A percentile compares a stretch with the other conserved stretches of the same genome.
Evolutionary conservation across 1,139 yeast species (phyloP).

Genomic region (Yamadazyma membranifaciens): DNA sequence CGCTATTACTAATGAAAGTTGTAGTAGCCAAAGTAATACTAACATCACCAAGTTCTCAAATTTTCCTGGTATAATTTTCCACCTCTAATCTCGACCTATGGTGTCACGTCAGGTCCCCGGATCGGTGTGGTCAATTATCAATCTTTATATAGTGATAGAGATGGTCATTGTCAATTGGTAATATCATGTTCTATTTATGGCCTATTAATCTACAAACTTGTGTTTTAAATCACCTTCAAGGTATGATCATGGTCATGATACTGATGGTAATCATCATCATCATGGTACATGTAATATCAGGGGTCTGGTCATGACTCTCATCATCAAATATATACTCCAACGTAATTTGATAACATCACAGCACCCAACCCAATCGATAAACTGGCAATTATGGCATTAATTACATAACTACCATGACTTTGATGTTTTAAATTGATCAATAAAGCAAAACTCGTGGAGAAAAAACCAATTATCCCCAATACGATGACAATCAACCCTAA

Average conservation of each 20-base stretch:
- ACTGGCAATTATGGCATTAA: conserved; percentile 37
- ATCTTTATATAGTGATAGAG: too few relatives aligned
- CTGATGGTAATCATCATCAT: too few relatives aligned
- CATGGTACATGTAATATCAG: too few relatives aligned
- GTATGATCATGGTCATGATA: too few relatives aligned
- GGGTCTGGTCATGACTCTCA: background rate
- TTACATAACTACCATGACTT: conserved; percentile 25
- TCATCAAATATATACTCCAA: conserved; percentile 41
- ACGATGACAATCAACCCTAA: conserved; percentile 19
- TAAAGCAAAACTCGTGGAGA: conserved; percentile 35
- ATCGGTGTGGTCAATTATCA: too few relatives aligned
- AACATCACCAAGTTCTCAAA: conserved; percentile 4
- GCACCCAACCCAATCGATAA: conserved; percentile 39
- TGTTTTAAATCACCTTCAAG: too few relatives aligned
- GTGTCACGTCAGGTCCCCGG: too few relatives aligned
- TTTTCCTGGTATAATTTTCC: background rate
- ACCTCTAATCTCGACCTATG: background rate
- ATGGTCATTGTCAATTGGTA: too few relatives aligned
- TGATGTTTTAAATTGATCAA: conserved; percentile 36
- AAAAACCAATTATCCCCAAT: conserved; percentile 32
- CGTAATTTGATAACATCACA: conserved; percentile 39
- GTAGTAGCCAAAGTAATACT: conserved; percentile 4
- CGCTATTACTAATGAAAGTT: conserved; percentile 9
- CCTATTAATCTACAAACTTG: too few relatives aligned
- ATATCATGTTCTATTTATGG: too few relatives aligned